phyloP scores from a whole-genome alignment of 2,329 filamentous ascomycete species.

The Emmonsiellopsis sp. region DNA sequence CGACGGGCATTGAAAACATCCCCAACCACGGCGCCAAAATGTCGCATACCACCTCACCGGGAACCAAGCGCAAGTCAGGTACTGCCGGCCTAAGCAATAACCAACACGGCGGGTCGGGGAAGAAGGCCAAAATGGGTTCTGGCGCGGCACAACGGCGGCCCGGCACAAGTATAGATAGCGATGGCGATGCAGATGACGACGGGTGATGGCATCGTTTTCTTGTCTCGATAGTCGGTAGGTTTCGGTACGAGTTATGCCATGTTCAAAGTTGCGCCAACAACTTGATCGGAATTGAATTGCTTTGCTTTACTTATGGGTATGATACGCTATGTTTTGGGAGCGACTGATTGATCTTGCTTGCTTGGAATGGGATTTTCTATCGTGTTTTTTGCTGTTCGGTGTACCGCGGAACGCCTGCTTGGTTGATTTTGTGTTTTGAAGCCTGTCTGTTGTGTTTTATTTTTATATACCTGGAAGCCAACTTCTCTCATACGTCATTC shows the following conservation, averaged over 20 bases:
- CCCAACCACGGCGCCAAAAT: slow-evolving; percentile 20
- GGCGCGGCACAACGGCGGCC: slow-evolving; percentile 19
- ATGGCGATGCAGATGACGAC: slow-evolving; percentile 47
- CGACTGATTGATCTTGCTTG: not conserved
- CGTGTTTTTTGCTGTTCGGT: not conserved
- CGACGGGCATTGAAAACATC: slow-evolving; percentile 27
- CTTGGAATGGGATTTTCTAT: not conserved
- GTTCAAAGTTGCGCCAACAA: slow-evolving; percentile 3
- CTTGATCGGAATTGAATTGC: too few relatives aligned
- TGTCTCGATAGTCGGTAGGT: not conserved
- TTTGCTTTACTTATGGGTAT: slow-evolving; percentile 1
- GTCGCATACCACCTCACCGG: slow-evolving; percentile 19
- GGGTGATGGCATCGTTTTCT: slow-evolving; percentile 23
- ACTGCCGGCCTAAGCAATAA: slow-evolving; percentile 21
- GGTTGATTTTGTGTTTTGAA: slow-evolving; percentile 8
- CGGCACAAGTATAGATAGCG: slow-evolving; percentile 45
- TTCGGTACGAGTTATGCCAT: not conserved
- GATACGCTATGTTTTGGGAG: slow-evolving; percentile 17
- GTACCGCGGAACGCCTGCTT: slow-evolving; percentile 6
- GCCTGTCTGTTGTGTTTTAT: not conserved
- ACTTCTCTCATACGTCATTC: slow-evolving; percentile 5
- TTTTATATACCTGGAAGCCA: slow-evolving; percentile 1
- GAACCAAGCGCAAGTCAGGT: slow-evolving; percentile 45
- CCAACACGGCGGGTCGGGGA: slow-evolving; percentile 29
- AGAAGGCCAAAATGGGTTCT: slow-evolving; percentile 42